Conservation (phyloP, 345 rosid genomes). For the Citrus mangshanensis region DNA sequence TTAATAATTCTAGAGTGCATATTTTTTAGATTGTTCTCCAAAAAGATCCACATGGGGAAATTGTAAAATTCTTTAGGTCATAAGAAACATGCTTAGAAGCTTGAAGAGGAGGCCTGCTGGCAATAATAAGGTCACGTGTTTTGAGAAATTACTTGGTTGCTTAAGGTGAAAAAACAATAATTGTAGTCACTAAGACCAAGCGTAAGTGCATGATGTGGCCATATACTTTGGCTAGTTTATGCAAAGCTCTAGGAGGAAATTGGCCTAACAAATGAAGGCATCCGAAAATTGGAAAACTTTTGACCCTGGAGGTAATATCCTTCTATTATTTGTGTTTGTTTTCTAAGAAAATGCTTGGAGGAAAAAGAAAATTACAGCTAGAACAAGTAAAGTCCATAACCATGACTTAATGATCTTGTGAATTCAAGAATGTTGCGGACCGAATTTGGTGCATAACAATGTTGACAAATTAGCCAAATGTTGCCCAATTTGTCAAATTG, state of each 20-base stretch:
- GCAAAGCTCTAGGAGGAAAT: not conserved
- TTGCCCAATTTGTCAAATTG: too few relatives aligned
- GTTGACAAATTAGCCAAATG: too few relatives aligned
- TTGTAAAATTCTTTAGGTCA: too few relatives aligned
- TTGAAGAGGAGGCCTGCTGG: too few relatives aligned
- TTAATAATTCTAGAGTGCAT: too few relatives aligned
- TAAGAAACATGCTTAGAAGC: too few relatives aligned
- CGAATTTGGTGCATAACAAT: too few relatives aligned
- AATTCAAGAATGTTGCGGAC: too few relatives aligned
- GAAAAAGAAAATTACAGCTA: not conserved
- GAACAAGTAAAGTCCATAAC: not conserved
- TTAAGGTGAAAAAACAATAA: constrained; percentile 28
- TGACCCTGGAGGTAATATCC: constrained; percentile 28
- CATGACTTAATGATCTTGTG: not conserved
- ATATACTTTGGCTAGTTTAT: constrained; percentile 4
- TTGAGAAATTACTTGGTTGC: constrained; percentile 32
- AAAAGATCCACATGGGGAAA: too few relatives aligned
- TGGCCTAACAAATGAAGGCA: not conserved
- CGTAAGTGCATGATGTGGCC: constrained; percentile 33
- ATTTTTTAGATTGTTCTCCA: too few relatives aligned
- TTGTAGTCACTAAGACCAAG: not conserved
- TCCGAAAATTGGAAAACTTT: not conserved
- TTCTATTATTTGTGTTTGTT: not conserved
- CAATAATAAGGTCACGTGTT: not conserved
- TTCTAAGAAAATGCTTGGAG: not conserved